phyloP scores from a whole-genome alignment of 331 rosid genomes.

The Rhamnella rubrinervis region DNA sequence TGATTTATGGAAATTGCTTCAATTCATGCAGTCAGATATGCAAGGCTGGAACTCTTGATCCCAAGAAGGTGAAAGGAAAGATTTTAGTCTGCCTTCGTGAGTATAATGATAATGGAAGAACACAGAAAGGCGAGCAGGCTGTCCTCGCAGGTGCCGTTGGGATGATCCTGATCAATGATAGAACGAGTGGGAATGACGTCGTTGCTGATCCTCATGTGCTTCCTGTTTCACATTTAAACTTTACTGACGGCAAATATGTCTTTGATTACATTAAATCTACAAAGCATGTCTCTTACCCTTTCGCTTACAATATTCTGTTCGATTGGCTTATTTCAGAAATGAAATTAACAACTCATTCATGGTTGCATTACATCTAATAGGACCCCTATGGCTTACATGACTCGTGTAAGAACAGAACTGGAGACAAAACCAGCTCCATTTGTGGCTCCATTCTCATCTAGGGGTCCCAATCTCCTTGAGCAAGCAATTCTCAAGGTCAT shows the following conservation, averaged over 20 bases:
- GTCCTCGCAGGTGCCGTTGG: conserved; percentile 60
- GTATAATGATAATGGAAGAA: conserved; percentile 9
- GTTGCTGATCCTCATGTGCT: conserved; percentile 71
- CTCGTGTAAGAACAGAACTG: conserved; percentile 28
- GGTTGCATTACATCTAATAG: conserved; percentile 21
- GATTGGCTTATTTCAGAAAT: not conserved
- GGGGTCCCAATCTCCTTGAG: conserved; percentile 62
- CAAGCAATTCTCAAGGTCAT: conserved; percentile 66
- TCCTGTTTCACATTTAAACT: conserved; percentile 49
- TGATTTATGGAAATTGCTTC: not conserved
- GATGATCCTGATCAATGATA: conserved; percentile 53
- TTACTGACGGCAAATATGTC: conserved; percentile 32
- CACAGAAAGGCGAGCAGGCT: conserved; percentile 44
- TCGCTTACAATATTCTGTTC: not conserved
- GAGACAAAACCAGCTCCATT: conserved; percentile 61
- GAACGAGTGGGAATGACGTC: conserved; percentile 32
- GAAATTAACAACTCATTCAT: not conserved
- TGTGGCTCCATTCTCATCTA: conserved; percentile 83
- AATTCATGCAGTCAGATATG: conserved; percentile 42
- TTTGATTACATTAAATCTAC: conserved; percentile 33
- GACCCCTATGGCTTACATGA: conserved; percentile 41
- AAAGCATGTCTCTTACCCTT: conserved; percentile 30
- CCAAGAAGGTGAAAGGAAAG: conserved; percentile 61
- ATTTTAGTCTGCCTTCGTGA: conserved; percentile 55
- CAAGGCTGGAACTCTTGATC: conserved; percentile 54